Evolutionary conservation across 129 eudicot species (phyloP), one percentile per base, ranked within the genome.

Genomic region (Artemisia annua): DNA sequence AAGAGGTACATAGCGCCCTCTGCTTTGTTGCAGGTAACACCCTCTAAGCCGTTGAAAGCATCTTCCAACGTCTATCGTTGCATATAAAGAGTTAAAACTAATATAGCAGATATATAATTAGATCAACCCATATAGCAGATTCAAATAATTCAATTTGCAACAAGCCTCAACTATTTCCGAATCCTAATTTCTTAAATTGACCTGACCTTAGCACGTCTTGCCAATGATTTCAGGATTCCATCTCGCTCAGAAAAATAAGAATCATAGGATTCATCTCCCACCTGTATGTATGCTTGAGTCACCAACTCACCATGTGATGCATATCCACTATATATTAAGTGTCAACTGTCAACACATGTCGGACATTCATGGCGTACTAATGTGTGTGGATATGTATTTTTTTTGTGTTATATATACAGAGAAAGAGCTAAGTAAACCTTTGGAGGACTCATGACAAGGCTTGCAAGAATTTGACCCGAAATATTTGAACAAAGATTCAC

Each of bases 1-100:
- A 94, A 94, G 16, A 94, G 93, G 71, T 90, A 94, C 97, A 90
- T 87, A 5, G 97, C 97, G 18, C 98, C 97, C 78, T 94, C 97
- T 0, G 97, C 93, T 78, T 82, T 86, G 78, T 90, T 94, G 89
- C 98, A 94, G 1, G 88, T 87, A 19, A 94, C 79, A 12, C 98
- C 97, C 75, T 94, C 98, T 60, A 94, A 83, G 56, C 89, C 72
- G 68, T 94, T 94, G 7, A 94, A 63, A 53, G 86, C 98, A 18
- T 87, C 98, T 78, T 94, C 98, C 72, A 90, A 83, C 12, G 74
- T 87, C 97, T 90, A 79, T 73, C 2, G 14, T 57, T 30, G 48
- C 53, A 65, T 16, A 62, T 14, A 26, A 26, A 60, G 66, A 13
- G 43, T 60, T 60, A 60, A 1, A 3, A 20, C 7, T 17, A 59